Evolutionary conservation across 805 yeast genomes (phyloP).

Genomic region (Schwanniomyces pseudopolymorphus): DNA sequence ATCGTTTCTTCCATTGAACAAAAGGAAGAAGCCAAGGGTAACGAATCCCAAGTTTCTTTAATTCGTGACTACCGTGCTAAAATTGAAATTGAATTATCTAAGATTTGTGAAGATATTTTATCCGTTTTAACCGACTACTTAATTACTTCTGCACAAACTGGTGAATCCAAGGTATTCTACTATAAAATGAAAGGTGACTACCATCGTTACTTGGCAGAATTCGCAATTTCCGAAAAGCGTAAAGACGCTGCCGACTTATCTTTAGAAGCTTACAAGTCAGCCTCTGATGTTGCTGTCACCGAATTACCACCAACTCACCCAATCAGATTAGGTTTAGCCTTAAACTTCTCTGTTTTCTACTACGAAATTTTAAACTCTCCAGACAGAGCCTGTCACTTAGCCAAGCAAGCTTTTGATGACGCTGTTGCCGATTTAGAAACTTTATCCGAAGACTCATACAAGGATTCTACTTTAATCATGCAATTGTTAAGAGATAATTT

Average conservation of each 20-base stretch:
- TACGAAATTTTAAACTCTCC: slow-evolving; percentile 98
- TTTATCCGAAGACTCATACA: slow-evolving; percentile 95
- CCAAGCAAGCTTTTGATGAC: slow-evolving; percentile 98
- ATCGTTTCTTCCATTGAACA: slow-evolving; percentile 97
- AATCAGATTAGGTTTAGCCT: slow-evolving; percentile 95
- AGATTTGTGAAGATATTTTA: slow-evolving; percentile 92
- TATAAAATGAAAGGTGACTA: slow-evolving; percentile 99
- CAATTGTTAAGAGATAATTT: slow-evolving; percentile 97
- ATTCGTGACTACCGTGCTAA: slow-evolving; percentile 93
- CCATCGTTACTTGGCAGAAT: slow-evolving; percentile 98
- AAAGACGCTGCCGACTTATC: slow-evolving; percentile 91
- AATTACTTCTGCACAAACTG: slow-evolving; percentile 91
- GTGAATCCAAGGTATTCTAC: slow-evolving; percentile 97
- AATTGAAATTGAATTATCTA: slow-evolving; percentile 88
- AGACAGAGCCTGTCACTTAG: slow-evolving; percentile 97
- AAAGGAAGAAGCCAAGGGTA: slow-evolving; percentile 96
- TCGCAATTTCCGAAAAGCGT: slow-evolving; percentile 87
- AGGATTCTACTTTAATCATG: slow-evolving; percentile 98
- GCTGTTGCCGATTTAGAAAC: slow-evolving; percentile 99
- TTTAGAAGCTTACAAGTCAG: slow-evolving; percentile 90
- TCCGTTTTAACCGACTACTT: slow-evolving; percentile 84
- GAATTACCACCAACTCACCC: slow-evolving; percentile 99
- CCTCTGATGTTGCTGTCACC: slow-evolving; percentile 94
- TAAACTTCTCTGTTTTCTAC: slow-evolving; percentile 96
- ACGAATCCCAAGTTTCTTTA: slow-evolving; percentile 82